phyloP scores from a whole-genome alignment of 2,329 filamentous ascomycete genomes.

The Bipolaris victoriae region DNA sequence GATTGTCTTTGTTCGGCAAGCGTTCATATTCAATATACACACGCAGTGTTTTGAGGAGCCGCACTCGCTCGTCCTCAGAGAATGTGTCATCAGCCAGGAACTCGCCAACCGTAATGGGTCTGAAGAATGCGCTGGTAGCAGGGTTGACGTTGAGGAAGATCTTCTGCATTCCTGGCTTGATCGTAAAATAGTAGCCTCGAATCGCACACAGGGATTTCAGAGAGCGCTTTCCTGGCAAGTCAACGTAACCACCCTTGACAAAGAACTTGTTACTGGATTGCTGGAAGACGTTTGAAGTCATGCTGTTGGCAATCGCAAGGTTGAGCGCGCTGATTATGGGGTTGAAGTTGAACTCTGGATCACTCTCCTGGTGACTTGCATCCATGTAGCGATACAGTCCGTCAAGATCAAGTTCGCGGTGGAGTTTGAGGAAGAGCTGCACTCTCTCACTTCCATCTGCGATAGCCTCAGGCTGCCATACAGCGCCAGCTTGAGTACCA shows the following conservation, averaged over 20 bases:
- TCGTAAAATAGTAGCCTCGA: slow-evolving; percentile 21
- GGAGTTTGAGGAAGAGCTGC: not conserved
- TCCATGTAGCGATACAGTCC: not conserved
- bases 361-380: not conserved
- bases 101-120: slow-evolving; percentile 16
- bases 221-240: not conserved
- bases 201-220: slow-evolving; percentile 14
- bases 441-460: slow-evolving; percentile 1
- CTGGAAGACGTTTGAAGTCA: not conserved
- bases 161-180: slow-evolving; percentile 15
- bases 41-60: slow-evolving; percentile 3
- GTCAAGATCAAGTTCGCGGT: not conserved
- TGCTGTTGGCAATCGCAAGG: slow-evolving; percentile 11
- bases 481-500: not conserved
- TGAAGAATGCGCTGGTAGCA: slow-evolving; percentile 20
- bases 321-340: slow-evolving; percentile 1
- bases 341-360: not conserved
- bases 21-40: slow-evolving; percentile 1
- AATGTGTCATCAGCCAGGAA: slow-evolving; percentile 8
- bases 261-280: slow-evolving; percentile 17
- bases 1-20: not conserved
- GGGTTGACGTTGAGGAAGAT: slow-evolving; percentile 17
- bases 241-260: slow-evolving; percentile 2
- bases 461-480: not conserved
- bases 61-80: not conserved